Evolutionary conservation across 371 early-diverging fungal species (phyloP).

Genomic region (Saksenaea vasiformis): DNA sequence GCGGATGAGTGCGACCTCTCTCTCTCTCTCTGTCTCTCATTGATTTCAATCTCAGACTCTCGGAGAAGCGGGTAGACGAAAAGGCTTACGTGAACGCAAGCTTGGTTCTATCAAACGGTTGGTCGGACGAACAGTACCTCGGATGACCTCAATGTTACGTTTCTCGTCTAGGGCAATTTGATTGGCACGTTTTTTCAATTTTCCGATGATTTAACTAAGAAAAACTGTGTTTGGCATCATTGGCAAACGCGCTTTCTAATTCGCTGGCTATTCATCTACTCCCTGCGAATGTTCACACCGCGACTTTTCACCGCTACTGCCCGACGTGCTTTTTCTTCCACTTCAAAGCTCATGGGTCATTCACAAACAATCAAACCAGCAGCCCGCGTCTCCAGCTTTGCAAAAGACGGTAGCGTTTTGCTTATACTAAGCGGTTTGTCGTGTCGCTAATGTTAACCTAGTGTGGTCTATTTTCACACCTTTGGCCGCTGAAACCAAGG

Average conservation of each 20-base stretch:
- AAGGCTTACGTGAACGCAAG: too few relatives aligned
- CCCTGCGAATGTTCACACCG: background rate
- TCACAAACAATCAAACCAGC: conserved; percentile 31
- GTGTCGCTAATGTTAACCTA: conserved; percentile 10
- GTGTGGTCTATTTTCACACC: conserved; percentile 95
- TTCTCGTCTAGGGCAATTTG: too few relatives aligned
- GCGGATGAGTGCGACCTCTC: too few relatives aligned
- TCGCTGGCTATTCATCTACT: background rate
- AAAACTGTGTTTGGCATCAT: background rate
- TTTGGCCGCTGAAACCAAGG: conserved; percentile 78
- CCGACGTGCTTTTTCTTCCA: conserved; percentile 1
- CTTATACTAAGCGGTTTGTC: background rate
- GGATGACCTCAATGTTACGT: too few relatives aligned
- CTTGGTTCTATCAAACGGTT: too few relatives aligned
- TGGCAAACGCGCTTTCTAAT: background rate
- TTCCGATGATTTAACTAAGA: too few relatives aligned
- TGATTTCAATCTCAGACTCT: too few relatives aligned
- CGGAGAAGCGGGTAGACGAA: too few relatives aligned
- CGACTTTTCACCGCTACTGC: background rate
- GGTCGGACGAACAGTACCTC: too few relatives aligned
- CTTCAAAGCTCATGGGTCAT: conserved; percentile 2
- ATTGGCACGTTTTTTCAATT: too few relatives aligned
- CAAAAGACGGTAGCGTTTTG: conserved; percentile 41
- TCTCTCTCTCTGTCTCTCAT: too few relatives aligned
- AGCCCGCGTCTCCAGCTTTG: conserved; percentile 42